These are phyloP conservation scores for Ilyonectria destructans DNA, from an alignment of 2,329 filamentous ascomycete genomes.

Conservation along the genomic window DNA sequence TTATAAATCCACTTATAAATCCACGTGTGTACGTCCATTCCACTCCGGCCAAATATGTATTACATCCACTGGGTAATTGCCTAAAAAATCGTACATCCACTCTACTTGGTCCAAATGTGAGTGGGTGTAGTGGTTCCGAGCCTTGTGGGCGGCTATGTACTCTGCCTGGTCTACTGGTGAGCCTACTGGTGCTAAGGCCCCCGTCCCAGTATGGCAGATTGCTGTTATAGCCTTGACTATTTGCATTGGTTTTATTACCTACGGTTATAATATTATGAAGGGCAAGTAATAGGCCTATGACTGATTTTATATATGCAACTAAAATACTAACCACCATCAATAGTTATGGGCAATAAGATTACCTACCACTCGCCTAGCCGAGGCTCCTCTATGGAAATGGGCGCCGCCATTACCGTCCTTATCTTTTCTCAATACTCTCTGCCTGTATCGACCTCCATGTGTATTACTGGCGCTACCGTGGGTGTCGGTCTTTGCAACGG, in stretches of 20 bases:
- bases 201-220: constrained; percentile 83
- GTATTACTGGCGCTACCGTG: constrained; percentile 85
- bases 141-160: constrained; percentile 83
- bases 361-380: constrained; percentile 76
- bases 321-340: constrained; percentile 30
- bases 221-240: constrained; percentile 77
- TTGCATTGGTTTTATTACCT: constrained; percentile 80
- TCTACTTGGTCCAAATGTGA: too few species aligned
- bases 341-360: constrained; percentile 87
- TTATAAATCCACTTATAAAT: too few species aligned
- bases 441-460: constrained; percentile 85
- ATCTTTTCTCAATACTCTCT: constrained; percentile 83
- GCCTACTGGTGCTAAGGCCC: constrained; percentile 73
- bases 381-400: constrained; percentile 84
- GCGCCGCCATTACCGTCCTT: constrained; percentile 82
- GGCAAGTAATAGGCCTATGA: constrained; percentile 59
- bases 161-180: constrained; percentile 76
- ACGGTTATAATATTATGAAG: constrained; percentile 90
- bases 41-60: too few species aligned
- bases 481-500: constrained; percentile 86
- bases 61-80: too few species aligned
- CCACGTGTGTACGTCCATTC: too few species aligned
- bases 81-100: too few species aligned
- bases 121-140: too few species aligned
- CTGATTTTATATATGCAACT: not conserved